These are phyloP conservation scores for Pythium aquatile DNA, from an alignment of 352 stramenopile species.

Conservation along the genomic window DNA sequence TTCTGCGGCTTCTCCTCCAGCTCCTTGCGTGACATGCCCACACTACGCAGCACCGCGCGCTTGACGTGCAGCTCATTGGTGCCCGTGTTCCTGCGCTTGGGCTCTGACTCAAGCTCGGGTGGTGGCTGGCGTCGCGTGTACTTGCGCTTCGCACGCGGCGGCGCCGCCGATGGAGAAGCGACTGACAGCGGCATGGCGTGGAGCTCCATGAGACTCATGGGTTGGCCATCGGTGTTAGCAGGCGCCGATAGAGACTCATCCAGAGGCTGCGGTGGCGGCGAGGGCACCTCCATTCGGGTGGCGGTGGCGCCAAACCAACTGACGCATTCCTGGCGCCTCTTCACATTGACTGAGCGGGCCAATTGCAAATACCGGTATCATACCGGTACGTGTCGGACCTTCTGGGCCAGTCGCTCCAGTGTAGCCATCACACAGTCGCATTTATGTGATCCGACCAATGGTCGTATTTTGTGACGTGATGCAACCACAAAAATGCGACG, in stretches of 20 bases:
- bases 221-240: not conserved
- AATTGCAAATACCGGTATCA: slow-evolving; percentile 7
- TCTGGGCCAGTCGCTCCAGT: slow-evolving; percentile 19
- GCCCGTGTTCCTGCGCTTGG: not conserved
- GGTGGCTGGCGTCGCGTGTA: slow-evolving; percentile 9
- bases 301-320: not conserved
- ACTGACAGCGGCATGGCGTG: slow-evolving; percentile 8
- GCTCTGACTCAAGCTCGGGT: not conserved
- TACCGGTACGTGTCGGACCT: slow-evolving; percentile 7
- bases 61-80: not conserved
- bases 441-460: not conserved
- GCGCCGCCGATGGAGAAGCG: not conserved
- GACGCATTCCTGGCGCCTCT: slow-evolving; percentile 4
- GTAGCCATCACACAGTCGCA: slow-evolving; percentile 15
- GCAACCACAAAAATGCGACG: not conserved
- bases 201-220: slow-evolving; percentile 14
- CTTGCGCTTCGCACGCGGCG: slow-evolving; percentile 3
- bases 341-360: not conserved
- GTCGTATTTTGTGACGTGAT: not conserved
- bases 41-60: not conserved
- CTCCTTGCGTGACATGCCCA: not conserved
- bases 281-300: not conserved
- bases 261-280: not conserved
- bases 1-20: not conserved
- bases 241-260: not conserved